These are phyloP conservation scores for Trichoderma erinaceum DNA, from an alignment of 495 filamentous ascomycete genomes.

Conservation along the genomic window DNA sequence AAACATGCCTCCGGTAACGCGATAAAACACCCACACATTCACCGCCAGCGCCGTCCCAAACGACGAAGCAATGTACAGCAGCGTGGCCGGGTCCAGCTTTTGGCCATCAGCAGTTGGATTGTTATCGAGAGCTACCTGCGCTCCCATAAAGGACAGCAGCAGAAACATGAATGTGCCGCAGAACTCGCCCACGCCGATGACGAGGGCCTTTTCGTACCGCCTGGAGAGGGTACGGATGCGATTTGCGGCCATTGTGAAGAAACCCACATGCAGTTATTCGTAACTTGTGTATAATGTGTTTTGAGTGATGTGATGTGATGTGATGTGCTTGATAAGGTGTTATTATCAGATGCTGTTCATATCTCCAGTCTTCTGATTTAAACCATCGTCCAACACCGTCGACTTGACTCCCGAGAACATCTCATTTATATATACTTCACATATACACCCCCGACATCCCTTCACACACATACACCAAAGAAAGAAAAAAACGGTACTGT, in stretches of 20 bases:
- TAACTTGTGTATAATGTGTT: neutral
- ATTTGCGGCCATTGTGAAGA: neutral
- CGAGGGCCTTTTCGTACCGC: constrained; percentile 35
- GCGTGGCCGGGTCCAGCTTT: constrained; percentile 14
- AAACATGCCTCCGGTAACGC: constrained; percentile 72
- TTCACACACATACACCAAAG: neutral
- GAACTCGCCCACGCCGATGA: constrained; percentile 64
- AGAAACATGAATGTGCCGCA: constrained; percentile 79
- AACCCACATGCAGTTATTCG: neutral
- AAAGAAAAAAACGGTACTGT: neutral
- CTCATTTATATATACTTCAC: neutral
- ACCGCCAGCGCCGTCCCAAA: constrained; percentile 73
- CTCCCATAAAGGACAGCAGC: constrained; percentile 73
- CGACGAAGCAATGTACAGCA: constrained; percentile 64
- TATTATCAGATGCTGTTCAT: no score
- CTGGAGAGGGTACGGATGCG: neutral
- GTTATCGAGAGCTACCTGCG: constrained; percentile 52
- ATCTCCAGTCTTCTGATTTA: no score
- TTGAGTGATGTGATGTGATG: neutral
- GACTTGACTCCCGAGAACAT: neutral
- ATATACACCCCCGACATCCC: neutral
- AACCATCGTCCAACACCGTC: neutral
- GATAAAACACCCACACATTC: constrained; percentile 83
- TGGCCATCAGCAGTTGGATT: neutral
- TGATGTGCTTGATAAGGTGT: neutral